These are phyloP conservation scores for Mixia osmundae DNA, from an alignment of 1,284 basidiomycete genomes.

Conservation along the genomic window DNA sequence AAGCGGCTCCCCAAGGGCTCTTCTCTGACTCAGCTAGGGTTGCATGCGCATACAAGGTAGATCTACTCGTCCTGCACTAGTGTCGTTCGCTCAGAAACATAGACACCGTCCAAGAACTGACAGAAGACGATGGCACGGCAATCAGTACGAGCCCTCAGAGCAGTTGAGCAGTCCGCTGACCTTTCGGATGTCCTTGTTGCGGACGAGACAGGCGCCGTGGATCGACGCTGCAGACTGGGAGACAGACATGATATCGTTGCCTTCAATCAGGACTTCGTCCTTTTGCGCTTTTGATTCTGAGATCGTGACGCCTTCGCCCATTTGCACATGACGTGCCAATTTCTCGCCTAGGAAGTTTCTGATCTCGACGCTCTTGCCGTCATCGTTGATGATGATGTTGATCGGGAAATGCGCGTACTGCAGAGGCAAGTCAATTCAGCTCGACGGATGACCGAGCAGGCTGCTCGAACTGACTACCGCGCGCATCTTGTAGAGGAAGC, in stretches of 20 bases:
- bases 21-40: no score
- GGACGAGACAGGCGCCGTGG: constrained; percentile 72
- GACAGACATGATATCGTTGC: constrained; percentile 84
- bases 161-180: constrained; percentile 1
- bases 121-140: constrained; percentile 34
- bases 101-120: constrained; percentile 47
- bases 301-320: constrained; percentile 74
- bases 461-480: constrained; percentile 12
- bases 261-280: constrained; percentile 38
- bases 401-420: constrained; percentile 99
- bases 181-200: constrained; percentile 13
- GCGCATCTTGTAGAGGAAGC: constrained; percentile 99
- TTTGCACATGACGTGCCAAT: constrained; percentile 65
- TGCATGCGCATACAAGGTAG: not conserved
- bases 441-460: not conserved
- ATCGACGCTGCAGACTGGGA: constrained; percentile 92
- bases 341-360: constrained; percentile 97
- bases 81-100: no score
- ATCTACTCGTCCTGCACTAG: not conserved
- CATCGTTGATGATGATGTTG: constrained; percentile 87
- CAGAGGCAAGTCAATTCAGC: constrained; percentile 27
- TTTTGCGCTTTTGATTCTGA: constrained; percentile 83
- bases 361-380: constrained; percentile 64
- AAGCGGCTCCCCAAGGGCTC: no score
- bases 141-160: not conserved